Evolutionary conservation across 805 yeast species (phyloP), one percentile per base, ranked within the genome.

Genomic region (Saturnispora diversa): DNA sequence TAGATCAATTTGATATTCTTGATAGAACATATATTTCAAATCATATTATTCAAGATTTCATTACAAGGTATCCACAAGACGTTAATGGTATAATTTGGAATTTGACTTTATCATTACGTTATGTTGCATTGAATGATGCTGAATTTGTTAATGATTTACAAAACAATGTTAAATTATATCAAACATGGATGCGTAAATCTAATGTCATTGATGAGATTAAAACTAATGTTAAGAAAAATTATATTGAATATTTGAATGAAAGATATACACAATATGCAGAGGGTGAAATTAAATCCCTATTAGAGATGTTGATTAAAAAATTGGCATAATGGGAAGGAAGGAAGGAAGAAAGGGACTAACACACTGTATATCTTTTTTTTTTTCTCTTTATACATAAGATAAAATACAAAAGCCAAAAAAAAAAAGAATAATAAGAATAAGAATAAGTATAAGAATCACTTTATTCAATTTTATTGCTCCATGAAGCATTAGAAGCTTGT

Each of bases 1-100:
- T 88, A 51, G 90, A 82, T 55, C 63, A 73, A 47, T 88, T 82
- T 60, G 69, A 68, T 3, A 79, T 74, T 43, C 68, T 90, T 53
- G 80, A 84, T 54, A 73, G 90, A 56, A 69, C 64, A 19, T 72
- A 85, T 55, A 64, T 88, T 51, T 68, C 76, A 47, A 69, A 67
- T 43, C 92, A 84, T 57, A 70, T 85, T 8, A 60, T 84, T 27
- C 66, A 68, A 37, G 72, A 68, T 52, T 60, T 84, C 48, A 68
- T 69, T 48, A 52, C 55, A 11, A 63, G 67, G 27, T 65, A 63
- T 42, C 60, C 69, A 12, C 47, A 61, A 6, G 65, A 65, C 43
- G 50, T 62, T 4, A 65, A 68, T 42, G 64, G 74, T 17, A 46
- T 65, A 15, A 48, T 65, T 9, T 44, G 71, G 25, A 90, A 80